Conservation (phyloP, 345 rosid species). For the Cardiospermum halicacabum region DNA sequence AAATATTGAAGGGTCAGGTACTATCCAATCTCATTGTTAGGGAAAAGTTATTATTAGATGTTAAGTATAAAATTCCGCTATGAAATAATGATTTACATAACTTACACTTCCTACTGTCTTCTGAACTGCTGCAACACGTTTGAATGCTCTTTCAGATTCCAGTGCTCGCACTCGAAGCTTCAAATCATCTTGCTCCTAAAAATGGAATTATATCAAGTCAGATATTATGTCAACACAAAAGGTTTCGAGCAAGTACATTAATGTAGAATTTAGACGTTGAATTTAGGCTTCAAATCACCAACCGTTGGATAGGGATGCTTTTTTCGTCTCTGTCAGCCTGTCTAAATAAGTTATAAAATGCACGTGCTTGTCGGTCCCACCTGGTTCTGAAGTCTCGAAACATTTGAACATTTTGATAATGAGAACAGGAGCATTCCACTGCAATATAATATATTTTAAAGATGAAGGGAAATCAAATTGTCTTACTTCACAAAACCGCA, state of each 20-base stretch:
- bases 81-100: constrained; percentile 7
- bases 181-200: constrained; percentile 97
- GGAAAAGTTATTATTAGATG: not conserved
- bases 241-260: constrained; percentile 2
- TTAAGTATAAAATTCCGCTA: not conserved
- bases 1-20: not conserved
- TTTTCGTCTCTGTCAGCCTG: constrained; percentile 95
- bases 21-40: not conserved
- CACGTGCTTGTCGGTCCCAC: constrained; percentile 94
- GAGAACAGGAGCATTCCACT: constrained; percentile 2
- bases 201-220: not conserved
- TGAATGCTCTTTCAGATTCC: constrained; percentile 94
- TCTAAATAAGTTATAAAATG: constrained; percentile 88
- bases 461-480: constrained; percentile 23
- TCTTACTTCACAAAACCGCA: constrained; percentile 95
- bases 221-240: not conserved
- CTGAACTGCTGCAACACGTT: constrained; percentile 93
- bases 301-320: constrained; percentile 82
- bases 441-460: constrained; percentile 5
- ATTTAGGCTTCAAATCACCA: constrained; percentile 44
- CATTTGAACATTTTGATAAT: constrained; percentile 10
- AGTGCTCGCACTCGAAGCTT: constrained; percentile 90
- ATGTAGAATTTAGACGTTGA: not conserved
- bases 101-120: constrained; percentile 92
- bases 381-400: constrained; percentile 83